These are phyloP conservation scores for Gremmenia infestans DNA, from an alignment of 2,329 filamentous ascomycete genomes.

Conservation along the genomic window DNA sequence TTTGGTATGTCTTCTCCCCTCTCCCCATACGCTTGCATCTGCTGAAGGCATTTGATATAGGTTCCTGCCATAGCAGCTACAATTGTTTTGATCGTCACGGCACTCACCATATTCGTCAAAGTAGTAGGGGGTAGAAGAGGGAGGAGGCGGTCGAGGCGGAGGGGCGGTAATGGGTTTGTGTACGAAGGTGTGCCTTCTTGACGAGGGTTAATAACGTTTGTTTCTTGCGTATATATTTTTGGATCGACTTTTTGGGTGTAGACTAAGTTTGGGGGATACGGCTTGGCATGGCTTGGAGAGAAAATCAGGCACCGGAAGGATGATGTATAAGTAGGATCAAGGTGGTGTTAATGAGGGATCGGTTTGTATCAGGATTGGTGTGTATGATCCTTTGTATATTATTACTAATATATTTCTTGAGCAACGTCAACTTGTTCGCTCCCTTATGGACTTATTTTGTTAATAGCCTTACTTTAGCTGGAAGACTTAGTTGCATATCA, in stretches of 20 bases:
- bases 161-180: constrained; percentile 50
- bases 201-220: background rate
- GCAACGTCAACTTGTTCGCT: too few relatives aligned
- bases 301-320: too few relatives aligned
- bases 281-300: too few relatives aligned
- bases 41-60: constrained; percentile 27
- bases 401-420: too few relatives aligned
- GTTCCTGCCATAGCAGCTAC: constrained; percentile 59
- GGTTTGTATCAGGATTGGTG: too few relatives aligned
- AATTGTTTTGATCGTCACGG: constrained; percentile 56
- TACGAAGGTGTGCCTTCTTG: constrained; percentile 60
- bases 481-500: too few relatives aligned
- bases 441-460: too few relatives aligned
- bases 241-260: background rate
- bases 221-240: background rate
- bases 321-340: too few relatives aligned
- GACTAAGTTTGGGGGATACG: too few relatives aligned
- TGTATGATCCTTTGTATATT: too few relatives aligned
- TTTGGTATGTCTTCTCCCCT: constrained; percentile 17
- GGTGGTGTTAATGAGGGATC: too few relatives aligned
- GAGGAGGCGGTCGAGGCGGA: constrained; percentile 45
- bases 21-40: background rate
- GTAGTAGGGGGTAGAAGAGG: constrained; percentile 56
- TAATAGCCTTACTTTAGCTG: too few relatives aligned
- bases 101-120: constrained; percentile 58